Percentiles rank a stretch among this genome's conserved stretches.
phyloP scores from a whole-genome alignment of 1,139 yeast species.

The Kluyveromyces sp. region DNA sequence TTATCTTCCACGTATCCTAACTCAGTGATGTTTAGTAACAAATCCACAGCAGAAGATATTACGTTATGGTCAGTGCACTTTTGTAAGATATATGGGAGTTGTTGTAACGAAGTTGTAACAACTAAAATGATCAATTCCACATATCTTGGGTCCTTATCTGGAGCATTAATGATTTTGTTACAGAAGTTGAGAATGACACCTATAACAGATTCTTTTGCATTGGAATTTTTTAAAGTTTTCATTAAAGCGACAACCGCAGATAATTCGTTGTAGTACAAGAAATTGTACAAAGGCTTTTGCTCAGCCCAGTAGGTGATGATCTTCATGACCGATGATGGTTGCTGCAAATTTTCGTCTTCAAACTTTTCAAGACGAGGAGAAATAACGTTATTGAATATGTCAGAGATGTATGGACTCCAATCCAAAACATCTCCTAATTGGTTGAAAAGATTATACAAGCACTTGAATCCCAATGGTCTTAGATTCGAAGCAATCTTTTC shows the following conservation, averaged over 20 bases:
- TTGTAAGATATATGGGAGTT: constrained; percentile 44
- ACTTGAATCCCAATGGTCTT: constrained; percentile 55
- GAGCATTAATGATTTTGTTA: constrained; percentile 36
- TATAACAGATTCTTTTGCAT: constrained; percentile 64
- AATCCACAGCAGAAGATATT: constrained; percentile 44
- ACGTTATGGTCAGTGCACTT: constrained; percentile 40
- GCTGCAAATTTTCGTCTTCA: constrained; percentile 72
- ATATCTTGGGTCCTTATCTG: constrained; percentile 38
- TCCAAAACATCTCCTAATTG: constrained; percentile 38
- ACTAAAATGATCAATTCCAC: constrained; percentile 46
- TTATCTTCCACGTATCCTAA: constrained; percentile 53
- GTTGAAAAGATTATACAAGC: constrained; percentile 45
- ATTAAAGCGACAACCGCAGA: constrained; percentile 52
- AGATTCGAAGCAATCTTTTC: constrained; percentile 45
- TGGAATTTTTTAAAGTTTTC: constrained; percentile 43
- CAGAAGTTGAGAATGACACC: constrained; percentile 51
- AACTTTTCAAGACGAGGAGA: constrained; percentile 59
- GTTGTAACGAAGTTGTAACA: constrained; percentile 46
- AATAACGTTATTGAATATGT: constrained; percentile 50
- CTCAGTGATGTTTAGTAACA: constrained; percentile 49
- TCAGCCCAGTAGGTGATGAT: constrained; percentile 61
- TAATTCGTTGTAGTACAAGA: constrained; percentile 50
- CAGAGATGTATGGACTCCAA: constrained; percentile 51
- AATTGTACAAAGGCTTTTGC: constrained; percentile 40
- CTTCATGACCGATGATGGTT: constrained; percentile 68